Conservation (phyloP, 2,329 filamentous ascomycete genomes). For the Ambrosiella cleistominuta region DNA sequence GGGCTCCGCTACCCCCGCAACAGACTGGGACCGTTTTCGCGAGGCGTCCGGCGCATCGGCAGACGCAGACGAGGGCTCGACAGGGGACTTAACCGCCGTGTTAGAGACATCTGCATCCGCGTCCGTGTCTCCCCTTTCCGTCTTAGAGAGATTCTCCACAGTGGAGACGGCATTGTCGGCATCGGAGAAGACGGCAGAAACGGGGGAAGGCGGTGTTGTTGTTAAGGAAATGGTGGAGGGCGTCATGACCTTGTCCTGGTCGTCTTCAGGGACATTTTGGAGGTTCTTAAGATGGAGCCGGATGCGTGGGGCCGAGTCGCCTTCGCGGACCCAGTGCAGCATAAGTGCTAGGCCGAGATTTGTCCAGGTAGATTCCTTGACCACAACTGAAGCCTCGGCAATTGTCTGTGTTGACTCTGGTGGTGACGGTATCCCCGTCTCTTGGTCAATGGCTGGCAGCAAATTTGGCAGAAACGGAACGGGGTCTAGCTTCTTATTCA, state of each 20-base stretch:
- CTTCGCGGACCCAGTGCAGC: conserved; percentile 15
- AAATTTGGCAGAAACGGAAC: conserved; percentile 43
- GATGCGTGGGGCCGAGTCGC: conserved; percentile 7
- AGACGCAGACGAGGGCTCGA: not conserved
- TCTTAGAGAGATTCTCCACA: too few relatives aligned
- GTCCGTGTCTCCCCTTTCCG: too few relatives aligned
- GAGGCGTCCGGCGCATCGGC: not conserved
- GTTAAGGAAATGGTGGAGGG: too few relatives aligned
- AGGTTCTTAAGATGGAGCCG: conserved; percentile 4
- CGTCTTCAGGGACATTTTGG: conserved; percentile 4
- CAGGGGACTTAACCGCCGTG: not conserved
- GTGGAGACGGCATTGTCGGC: too few relatives aligned
- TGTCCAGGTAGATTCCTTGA: conserved; percentile 19
- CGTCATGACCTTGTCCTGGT: not conserved
- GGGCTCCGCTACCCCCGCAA: conserved; percentile 37
- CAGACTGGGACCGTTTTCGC: conserved; percentile 45
- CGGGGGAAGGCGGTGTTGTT: too few relatives aligned
- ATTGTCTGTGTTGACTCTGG: not conserved
- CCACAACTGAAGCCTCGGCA: conserved; percentile 1
- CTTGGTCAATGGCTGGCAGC: conserved; percentile 21
- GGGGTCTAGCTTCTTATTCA: conserved; percentile 40
- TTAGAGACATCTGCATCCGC: too few relatives aligned
- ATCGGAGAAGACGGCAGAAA: too few relatives aligned
- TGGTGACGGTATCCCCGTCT: not conserved
- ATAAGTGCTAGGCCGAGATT: conserved; percentile 21